These are phyloP conservation scores for Eragrostis nindensis DNA, from an alignment of 176 grass and related monocot species.

Conservation along the genomic window DNA sequence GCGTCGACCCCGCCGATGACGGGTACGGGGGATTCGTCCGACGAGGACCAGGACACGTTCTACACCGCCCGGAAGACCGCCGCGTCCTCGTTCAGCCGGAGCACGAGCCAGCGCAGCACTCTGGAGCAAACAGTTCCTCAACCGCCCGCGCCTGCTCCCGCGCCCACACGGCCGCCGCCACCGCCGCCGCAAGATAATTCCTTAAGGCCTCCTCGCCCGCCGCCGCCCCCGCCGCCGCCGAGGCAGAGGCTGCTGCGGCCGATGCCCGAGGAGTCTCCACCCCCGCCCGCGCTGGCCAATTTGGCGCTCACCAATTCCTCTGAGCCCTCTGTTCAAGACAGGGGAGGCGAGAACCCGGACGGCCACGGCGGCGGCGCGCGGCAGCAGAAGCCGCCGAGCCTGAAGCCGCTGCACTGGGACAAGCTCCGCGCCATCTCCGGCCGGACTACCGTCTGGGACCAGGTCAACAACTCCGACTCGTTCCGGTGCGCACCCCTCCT, in stretches of 20 bases:
- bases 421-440: constrained; percentile 62
- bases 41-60: constrained; percentile 56
- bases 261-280: constrained; percentile 46
- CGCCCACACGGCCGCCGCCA: not conserved
- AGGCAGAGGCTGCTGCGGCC: constrained; percentile 53
- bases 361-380: constrained; percentile 20
- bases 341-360: constrained; percentile 32
- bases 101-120: constrained; percentile 68
- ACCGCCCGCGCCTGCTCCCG: not conserved
- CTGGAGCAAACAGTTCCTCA: constrained; percentile 19
- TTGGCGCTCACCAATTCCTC: constrained; percentile 34
- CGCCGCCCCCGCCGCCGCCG: constrained; percentile 43
- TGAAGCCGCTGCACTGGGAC: constrained; percentile 75
- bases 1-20: constrained; percentile 38
- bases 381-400: constrained; percentile 42
- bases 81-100: constrained; percentile 54
- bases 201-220: constrained; percentile 38
- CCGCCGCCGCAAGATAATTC: constrained; percentile 22
- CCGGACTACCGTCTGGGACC: constrained; percentile 62
- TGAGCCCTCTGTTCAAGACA: constrained; percentile 37
- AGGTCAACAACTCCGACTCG: constrained; percentile 62
- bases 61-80: constrained; percentile 56
- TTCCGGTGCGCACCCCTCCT: constrained; percentile 41
- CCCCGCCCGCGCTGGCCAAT: constrained; percentile 37
- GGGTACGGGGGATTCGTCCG: constrained; percentile 40